A percentile compares a stretch with the other conserved stretches of the same genome.
Conservation (phyloP, 2,329 filamentous ascomycete species). For the Decorospora gaudefroyi region DNA sequence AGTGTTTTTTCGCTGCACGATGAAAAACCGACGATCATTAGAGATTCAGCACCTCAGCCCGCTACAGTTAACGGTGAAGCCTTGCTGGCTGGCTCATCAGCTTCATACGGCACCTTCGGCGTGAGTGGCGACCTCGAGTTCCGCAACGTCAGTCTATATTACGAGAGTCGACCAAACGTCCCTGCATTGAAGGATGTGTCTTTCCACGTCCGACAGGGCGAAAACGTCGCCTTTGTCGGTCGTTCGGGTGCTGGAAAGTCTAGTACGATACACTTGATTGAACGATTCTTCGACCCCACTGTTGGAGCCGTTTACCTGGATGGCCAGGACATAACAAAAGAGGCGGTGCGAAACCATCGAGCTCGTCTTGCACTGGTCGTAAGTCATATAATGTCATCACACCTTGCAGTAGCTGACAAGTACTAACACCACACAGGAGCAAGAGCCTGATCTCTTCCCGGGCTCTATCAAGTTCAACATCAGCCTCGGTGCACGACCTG, state of each 20-base stretch:
- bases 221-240: constrained; percentile 51
- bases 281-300: constrained; percentile 53
- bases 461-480: constrained; percentile 54
- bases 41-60: constrained; percentile 2
- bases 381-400: not conserved
- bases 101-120: constrained; percentile 27
- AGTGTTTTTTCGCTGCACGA: constrained; percentile 52
- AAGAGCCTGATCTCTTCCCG: constrained; percentile 54
- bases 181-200: constrained; percentile 47
- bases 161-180: constrained; percentile 38
- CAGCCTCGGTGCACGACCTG: constrained; percentile 46
- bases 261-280: constrained; percentile 53
- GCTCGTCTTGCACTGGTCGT: constrained; percentile 51
- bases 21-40: constrained; percentile 48
- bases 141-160: constrained; percentile 40
- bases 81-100: constrained; percentile 21
- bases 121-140: constrained; percentile 41
- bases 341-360: constrained; percentile 46
- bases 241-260: constrained; percentile 54
- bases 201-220: constrained; percentile 46
- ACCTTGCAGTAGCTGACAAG: not conserved
- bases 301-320: constrained; percentile 49
- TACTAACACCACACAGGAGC: constrained; percentile 26
- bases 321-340: constrained; percentile 49
- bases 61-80: constrained; percentile 5